phyloP scores from a whole-genome alignment of 75 land plant species.

The Pinus tabuliformis region DNA sequence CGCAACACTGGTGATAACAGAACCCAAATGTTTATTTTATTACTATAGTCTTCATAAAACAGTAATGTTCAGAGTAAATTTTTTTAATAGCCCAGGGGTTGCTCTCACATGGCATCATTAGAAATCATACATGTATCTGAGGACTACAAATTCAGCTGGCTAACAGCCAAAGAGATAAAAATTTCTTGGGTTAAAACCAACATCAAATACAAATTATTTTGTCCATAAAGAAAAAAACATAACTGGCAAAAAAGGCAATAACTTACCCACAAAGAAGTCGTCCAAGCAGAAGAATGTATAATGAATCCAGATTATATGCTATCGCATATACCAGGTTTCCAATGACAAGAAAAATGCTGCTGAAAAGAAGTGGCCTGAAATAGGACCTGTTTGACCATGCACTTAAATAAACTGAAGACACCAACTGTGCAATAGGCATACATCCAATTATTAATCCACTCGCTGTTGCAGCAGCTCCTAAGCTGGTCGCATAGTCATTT shows the following conservation, averaged over 20 bases:
- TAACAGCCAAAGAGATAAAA: no score
- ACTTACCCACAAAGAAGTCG: slow-evolving; percentile 88
- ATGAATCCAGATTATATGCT: slow-evolving; percentile 78
- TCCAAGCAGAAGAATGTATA: slow-evolving; percentile 67
- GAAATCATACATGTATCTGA: slow-evolving; percentile 11
- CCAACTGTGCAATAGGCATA: slow-evolving; percentile 88
- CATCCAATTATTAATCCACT: slow-evolving; percentile 89
- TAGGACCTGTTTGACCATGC: slow-evolving; percentile 91
- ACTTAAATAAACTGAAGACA: slow-evolving; percentile 85
- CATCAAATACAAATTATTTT: not conserved
- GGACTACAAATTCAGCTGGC: no score
- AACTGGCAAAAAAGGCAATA: slow-evolving; percentile 13
- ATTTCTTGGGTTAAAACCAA: no score
- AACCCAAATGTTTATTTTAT: no score
- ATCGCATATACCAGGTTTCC: slow-evolving; percentile 75
- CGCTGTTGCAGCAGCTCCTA: slow-evolving; percentile 85
- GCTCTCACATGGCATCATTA: no score
- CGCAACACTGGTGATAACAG: no score
- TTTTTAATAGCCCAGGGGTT: no score
- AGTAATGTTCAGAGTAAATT: no score
- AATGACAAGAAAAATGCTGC: slow-evolving; percentile 64
- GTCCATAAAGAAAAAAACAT: not conserved
- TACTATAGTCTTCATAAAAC: no score
- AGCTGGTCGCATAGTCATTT: slow-evolving; percentile 63
- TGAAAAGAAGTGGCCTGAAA: slow-evolving; percentile 73